Evolutionary conservation across 805 yeast genomes (phyloP).

Genomic region (Yamadazyma scolyti): DNA sequence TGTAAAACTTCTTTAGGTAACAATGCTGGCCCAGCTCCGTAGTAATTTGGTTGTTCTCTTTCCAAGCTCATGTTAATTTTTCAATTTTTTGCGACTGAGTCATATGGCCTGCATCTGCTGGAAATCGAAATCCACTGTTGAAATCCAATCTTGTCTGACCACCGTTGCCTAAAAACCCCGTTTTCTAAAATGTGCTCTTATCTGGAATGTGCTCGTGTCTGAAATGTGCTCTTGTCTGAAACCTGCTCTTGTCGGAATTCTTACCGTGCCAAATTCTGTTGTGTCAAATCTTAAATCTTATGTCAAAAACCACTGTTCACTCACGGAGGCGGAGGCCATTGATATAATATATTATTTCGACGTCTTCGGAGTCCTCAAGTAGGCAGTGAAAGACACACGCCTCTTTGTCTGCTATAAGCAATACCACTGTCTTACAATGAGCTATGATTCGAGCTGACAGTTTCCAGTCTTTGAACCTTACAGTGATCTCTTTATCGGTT

Average conservation of each 20-base stretch:
- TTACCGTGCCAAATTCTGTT: no score
- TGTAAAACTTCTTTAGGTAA: slow-evolving; percentile 81
- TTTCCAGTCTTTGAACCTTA: slow-evolving; percentile 65
- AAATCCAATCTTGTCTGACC: no score
- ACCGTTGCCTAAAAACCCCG: no score
- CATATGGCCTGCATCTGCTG: no score
- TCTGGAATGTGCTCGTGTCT: no score
- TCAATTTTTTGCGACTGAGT: slow-evolving; percentile 5
- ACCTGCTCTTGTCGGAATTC: no score
- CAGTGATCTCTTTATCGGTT: slow-evolving; percentile 42
- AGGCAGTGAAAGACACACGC: slow-evolving; percentile 65
- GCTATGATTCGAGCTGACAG: slow-evolving; percentile 59
- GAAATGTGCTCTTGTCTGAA: no score
- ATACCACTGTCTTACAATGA: slow-evolving; percentile 55
- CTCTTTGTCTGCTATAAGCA: slow-evolving; percentile 54
- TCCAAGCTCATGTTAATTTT: slow-evolving; percentile 31
- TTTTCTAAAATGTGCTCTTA: no score
- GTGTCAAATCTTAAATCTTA: no score
- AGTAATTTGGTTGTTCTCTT: slow-evolving; percentile 74
- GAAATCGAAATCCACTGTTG: no score
- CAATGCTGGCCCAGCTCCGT: slow-evolving; percentile 99
- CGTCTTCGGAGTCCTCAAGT: slow-evolving; percentile 59
- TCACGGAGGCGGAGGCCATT: slow-evolving; percentile 33
- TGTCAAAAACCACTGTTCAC: no score
- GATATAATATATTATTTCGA: slow-evolving; percentile 63